These are phyloP conservation scores for Serendipita indica DNA, from an alignment of 768 basidiomycete species.

Conservation along the genomic window DNA sequence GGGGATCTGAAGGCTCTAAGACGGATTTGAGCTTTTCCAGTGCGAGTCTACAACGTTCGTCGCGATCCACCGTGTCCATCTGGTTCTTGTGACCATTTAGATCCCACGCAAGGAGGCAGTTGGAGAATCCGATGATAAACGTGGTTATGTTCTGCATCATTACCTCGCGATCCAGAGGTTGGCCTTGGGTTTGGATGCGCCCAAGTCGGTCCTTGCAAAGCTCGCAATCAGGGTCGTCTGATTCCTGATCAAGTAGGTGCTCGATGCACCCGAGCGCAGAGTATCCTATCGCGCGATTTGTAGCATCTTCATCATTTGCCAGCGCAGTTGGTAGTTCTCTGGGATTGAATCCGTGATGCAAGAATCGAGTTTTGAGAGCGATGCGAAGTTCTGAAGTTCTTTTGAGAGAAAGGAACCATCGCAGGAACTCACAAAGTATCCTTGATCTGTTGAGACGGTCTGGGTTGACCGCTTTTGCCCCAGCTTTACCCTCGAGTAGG, in stretches of 20 bases:
- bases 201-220: neutral
- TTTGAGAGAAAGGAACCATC: constrained; percentile 5
- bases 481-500: neutral
- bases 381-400: too few relatives aligned
- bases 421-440: neutral
- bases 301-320: neutral
- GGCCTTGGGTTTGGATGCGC: too few relatives aligned
- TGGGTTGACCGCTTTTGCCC: neutral
- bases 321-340: neutral
- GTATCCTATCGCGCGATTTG: neutral
- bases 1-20: too few relatives aligned
- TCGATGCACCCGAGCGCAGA: neutral
- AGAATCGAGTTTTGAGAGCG: neutral
- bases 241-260: neutral
- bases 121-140: neutral
- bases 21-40: neutral
- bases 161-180: neutral
- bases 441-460: neutral
- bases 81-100: neutral
- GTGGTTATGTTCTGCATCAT: neutral
- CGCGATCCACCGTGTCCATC: neutral
- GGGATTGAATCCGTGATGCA: neutral
- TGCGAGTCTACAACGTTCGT: neutral
- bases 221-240: neutral
- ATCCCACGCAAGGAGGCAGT: neutral